Conservation (phyloP, 129 eudicot genomes). For the Pseudognaphalium luteoalbum region DNA sequence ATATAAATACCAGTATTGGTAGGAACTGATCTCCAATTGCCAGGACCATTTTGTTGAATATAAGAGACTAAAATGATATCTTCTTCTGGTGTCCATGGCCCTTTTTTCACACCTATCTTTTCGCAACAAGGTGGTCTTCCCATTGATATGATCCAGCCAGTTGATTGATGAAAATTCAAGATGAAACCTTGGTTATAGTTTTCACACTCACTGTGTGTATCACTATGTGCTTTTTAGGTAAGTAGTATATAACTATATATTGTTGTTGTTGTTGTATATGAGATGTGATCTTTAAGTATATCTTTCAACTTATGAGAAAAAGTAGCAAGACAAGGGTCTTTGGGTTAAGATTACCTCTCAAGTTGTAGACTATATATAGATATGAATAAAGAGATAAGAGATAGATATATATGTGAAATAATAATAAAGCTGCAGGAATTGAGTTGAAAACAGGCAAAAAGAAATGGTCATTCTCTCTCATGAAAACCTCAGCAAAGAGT, state of each 20-base stretch:
- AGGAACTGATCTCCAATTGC: slow-evolving; percentile 70
- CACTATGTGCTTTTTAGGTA: neutral
- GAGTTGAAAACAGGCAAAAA: neutral
- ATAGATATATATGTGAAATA: neutral
- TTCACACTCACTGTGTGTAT: slow-evolving; percentile 13
- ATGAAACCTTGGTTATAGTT: slow-evolving; percentile 7
- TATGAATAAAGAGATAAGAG: slow-evolving; percentile 28
- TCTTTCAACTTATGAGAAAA: slow-evolving; percentile 24
- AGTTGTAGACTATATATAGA: slow-evolving; percentile 36
- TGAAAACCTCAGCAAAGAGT: slow-evolving; percentile 41
- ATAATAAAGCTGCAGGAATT: neutral
- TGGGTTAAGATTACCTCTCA: slow-evolving; percentile 19
- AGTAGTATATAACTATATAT: neutral
- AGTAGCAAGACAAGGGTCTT: slow-evolving; percentile 33
- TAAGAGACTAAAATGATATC: slow-evolving; percentile 50
- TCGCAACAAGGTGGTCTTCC: slow-evolving; percentile 78
- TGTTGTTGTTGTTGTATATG: neutral
- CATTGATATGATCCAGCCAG: slow-evolving; percentile 26
- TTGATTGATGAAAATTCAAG: neutral
- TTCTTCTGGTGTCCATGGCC: slow-evolving; percentile 68
- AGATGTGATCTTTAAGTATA: neutral
- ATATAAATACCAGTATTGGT: slow-evolving; percentile 52
- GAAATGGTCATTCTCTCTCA: slow-evolving; percentile 28
- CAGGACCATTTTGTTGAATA: slow-evolving; percentile 72
- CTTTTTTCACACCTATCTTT: slow-evolving; percentile 60